These are phyloP conservation scores for Wallacemonas sp. DNA, from an alignment of 208 protist genomes.

Conservation along the genomic window DNA sequence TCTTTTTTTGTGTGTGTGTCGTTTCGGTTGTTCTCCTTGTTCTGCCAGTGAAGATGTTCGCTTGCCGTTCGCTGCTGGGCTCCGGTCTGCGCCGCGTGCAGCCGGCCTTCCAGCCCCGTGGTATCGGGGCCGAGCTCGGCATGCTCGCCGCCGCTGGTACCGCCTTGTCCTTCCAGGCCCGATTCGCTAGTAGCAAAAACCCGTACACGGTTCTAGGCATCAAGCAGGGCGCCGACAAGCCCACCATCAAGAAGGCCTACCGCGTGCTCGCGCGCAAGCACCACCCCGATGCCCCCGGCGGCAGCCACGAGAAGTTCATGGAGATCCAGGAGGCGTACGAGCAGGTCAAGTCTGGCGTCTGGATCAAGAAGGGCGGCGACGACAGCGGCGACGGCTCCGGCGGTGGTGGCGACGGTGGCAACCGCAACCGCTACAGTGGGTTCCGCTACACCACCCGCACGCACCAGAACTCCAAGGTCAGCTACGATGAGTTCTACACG, in stretches of 20 bases:
- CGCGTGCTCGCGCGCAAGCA: slow-evolving; percentile 85
- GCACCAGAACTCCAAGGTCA: slow-evolving; percentile 77
- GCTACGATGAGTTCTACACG: slow-evolving; percentile 89
- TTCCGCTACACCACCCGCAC: slow-evolving; percentile 89
- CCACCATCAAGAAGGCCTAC: slow-evolving; percentile 91
- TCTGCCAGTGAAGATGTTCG: slow-evolving; percentile 16
- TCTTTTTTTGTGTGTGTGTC: slow-evolving; percentile 6
- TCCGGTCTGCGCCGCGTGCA: slow-evolving; percentile 23
- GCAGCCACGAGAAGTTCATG: slow-evolving; percentile 86
- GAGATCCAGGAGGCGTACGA: slow-evolving; percentile 92
- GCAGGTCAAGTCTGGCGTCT: slow-evolving; percentile 85
- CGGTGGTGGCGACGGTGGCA: slow-evolving; percentile 39
- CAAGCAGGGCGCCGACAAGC: slow-evolving; percentile 77
- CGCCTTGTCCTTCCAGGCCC: slow-evolving; percentile 24
- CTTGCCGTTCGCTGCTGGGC: slow-evolving; percentile 9
- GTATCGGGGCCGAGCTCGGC: not conserved
- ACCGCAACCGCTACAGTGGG: slow-evolving; percentile 78
- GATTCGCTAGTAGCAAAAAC: slow-evolving; percentile 63
- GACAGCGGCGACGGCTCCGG: slow-evolving; percentile 26
- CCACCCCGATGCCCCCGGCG: slow-evolving; percentile 89
- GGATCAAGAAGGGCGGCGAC: slow-evolving; percentile 56
- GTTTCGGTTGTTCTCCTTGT: slow-evolving; percentile 16
- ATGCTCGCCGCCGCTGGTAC: slow-evolving; percentile 11
- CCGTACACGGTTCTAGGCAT: slow-evolving; percentile 92
- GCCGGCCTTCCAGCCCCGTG: not conserved